Percentiles rank a stretch among this genome's conserved stretches.
These are phyloP conservation scores for Helichrysum umbraculigerum DNA, from an alignment of 129 eudicot species.

Conservation along the genomic window DNA sequence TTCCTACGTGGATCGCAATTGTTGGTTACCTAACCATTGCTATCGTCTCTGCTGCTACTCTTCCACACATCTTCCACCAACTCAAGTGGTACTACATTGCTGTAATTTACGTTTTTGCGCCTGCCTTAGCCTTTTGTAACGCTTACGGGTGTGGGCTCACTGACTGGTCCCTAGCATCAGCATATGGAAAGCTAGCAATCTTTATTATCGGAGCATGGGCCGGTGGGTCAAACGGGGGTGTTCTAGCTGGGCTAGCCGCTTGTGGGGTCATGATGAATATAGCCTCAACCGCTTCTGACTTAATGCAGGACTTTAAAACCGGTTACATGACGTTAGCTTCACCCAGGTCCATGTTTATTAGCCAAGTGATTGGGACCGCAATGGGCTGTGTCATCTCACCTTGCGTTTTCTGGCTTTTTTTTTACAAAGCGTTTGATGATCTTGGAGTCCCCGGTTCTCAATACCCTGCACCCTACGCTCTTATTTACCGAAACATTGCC, in stretches of 20 bases:
- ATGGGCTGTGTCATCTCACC: constrained; percentile 91
- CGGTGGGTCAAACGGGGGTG: constrained; percentile 72
- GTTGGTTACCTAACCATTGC: constrained; percentile 65
- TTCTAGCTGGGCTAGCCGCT: constrained; percentile 86
- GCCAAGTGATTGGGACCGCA: constrained; percentile 92
- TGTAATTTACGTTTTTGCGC: constrained; percentile 66
- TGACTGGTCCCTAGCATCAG: constrained; percentile 94
- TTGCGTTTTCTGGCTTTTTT: constrained; percentile 91
- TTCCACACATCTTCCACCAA: constrained; percentile 70
- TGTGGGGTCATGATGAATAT: constrained; percentile 99
- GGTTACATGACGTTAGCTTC: constrained; percentile 97
- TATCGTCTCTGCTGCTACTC: constrained; percentile 50
- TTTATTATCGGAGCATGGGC: constrained; percentile 95
- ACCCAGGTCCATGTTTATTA: constrained; percentile 92
- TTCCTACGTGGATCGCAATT: constrained; percentile 72
- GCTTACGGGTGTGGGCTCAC: constrained; percentile 92
- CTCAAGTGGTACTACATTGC: constrained; percentile 81
- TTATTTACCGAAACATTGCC: constrained; percentile 75
- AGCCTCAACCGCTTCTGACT: constrained; percentile 86
- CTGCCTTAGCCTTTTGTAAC: constrained; percentile 79
- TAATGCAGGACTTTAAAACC: constrained; percentile 88
- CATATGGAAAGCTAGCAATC: constrained; percentile 90
- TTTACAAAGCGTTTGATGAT: constrained; percentile 69
- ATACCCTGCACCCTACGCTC: constrained; percentile 79
- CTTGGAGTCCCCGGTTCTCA: constrained; percentile 62